Conservation (phyloP, 2,329 filamentous ascomycete species). For the Diaporthe ilicicola region DNA sequence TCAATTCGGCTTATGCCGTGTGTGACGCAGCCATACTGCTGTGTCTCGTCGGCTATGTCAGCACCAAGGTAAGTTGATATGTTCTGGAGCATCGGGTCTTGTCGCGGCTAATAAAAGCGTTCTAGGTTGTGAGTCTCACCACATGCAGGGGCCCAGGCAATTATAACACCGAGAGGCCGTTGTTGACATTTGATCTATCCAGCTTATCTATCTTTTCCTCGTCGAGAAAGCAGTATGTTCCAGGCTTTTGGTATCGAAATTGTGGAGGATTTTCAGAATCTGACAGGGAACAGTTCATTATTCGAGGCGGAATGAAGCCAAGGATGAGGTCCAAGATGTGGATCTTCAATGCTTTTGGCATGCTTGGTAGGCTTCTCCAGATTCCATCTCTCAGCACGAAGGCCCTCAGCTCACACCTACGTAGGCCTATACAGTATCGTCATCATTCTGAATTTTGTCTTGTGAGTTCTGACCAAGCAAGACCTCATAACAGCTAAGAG, state of each 20-base stretch:
- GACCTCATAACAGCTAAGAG: not conserved
- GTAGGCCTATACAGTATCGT: slow-evolving; percentile 54
- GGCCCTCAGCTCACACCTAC: slow-evolving; percentile 40
- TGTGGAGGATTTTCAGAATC: not conserved
- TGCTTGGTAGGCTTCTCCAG: slow-evolving; percentile 51
- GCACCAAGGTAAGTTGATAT: slow-evolving; percentile 61
- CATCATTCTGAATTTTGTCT: slow-evolving; percentile 67
- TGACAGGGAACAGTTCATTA: slow-evolving; percentile 57
- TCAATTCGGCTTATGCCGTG: slow-evolving; percentile 56
- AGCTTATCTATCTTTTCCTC: slow-evolving; percentile 71
- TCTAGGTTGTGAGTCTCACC: slow-evolving; percentile 8
- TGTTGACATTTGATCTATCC: not conserved
- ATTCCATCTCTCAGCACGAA: slow-evolving; percentile 4
- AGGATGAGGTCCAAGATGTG: slow-evolving; percentile 55
- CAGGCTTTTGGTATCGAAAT: too few relatives aligned
- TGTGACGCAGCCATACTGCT: slow-evolving; percentile 68
- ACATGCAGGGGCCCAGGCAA: not conserved
- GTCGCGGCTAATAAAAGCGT: not conserved
- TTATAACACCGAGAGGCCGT: not conserved
- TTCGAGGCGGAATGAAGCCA: slow-evolving; percentile 59
- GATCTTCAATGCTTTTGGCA: slow-evolving; percentile 53
- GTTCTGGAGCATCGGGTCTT: slow-evolving; percentile 12
- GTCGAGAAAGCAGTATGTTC: slow-evolving; percentile 67
- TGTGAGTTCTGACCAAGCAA: slow-evolving; percentile 50
- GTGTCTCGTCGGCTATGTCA: slow-evolving; percentile 69